phyloP scores from a whole-genome alignment of 257 asterid genomes.

The Fraxinus americana region DNA sequence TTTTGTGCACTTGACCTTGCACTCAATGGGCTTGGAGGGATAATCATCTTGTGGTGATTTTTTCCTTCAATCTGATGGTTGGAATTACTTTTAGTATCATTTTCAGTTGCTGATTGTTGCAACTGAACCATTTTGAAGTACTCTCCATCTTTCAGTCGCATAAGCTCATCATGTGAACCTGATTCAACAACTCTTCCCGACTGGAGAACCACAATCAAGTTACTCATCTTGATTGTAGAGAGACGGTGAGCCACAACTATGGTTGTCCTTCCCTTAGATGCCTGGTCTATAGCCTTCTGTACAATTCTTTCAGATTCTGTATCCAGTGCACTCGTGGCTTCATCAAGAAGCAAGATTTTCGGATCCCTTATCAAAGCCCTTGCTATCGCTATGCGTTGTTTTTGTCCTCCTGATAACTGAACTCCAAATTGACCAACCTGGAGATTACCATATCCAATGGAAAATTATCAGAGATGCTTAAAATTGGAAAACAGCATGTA shows the following conservation, averaged over 20 bases:
- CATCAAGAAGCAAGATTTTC: conserved; percentile 71
- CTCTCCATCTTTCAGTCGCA: conserved; percentile 61
- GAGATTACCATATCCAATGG: conserved; percentile 12
- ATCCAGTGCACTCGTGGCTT: conserved; percentile 84
- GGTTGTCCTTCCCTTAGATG: conserved; percentile 70
- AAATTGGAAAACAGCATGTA: neutral
- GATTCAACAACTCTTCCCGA: conserved; percentile 65
- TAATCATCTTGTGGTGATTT: conserved; percentile 33
- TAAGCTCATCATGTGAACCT: conserved; percentile 67
- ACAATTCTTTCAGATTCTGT: conserved; percentile 68
- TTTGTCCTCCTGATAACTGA: conserved; percentile 85
- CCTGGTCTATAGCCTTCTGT: conserved; percentile 71
- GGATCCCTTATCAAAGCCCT: conserved; percentile 79
- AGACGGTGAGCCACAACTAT: conserved; percentile 78
- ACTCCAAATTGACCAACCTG: conserved; percentile 86
- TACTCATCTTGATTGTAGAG: conserved; percentile 64
- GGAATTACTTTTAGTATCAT: conserved; percentile 20
- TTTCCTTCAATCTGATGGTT: conserved; percentile 36
- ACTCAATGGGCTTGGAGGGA: conserved; percentile 63
- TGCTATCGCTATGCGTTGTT: conserved; percentile 85
- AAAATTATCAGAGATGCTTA: neutral
- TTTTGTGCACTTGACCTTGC: conserved; percentile 56
- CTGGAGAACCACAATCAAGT: conserved; percentile 54
- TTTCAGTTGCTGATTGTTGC: conserved; percentile 45
- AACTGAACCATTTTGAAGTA: conserved; percentile 67